Percentiles rank a stretch among this genome's conserved stretches.
These are phyloP conservation scores for Agaricus sinodeliciosus DNA, from an alignment of 768 basidiomycete species.

Conservation along the genomic window DNA sequence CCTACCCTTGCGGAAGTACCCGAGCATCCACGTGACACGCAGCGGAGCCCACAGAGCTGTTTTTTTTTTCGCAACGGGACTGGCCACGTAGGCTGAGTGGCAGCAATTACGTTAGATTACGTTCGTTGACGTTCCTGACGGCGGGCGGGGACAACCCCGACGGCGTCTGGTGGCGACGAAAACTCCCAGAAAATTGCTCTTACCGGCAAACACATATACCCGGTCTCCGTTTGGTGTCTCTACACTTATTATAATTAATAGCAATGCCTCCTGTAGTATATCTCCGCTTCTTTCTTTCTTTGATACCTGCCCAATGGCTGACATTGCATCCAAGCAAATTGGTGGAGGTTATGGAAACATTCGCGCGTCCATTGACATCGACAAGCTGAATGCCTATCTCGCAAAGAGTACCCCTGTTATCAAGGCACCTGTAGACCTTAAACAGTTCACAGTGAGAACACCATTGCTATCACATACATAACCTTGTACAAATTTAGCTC, in stretches of 20 bases:
- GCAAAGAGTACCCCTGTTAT: constrained; percentile 46
- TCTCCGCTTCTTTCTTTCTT: neutral
- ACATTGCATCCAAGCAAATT: constrained; percentile 34
- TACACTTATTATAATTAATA: neutral
- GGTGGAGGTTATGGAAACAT: constrained; percentile 75
- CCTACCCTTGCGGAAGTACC: constrained; percentile 13
- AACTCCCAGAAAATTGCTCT: no score
- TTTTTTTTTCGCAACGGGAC: neutral
- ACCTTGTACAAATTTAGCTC: neutral
- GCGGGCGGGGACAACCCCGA: no score
- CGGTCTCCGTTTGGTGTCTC: neutral
- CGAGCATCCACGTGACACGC: constrained; percentile 18
- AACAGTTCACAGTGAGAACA: constrained; percentile 83
- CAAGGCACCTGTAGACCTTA: constrained; percentile 61
- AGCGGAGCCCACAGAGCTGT: neutral
- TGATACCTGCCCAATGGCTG: constrained; percentile 15
- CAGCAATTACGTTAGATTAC: neutral
- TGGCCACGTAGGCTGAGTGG: neutral
- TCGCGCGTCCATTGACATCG: constrained; percentile 61
- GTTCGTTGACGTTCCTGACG: neutral
- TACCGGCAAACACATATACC: neutral
- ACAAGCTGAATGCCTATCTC: constrained; percentile 62
- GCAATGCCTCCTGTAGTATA: neutral
- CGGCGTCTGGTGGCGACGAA: no score
- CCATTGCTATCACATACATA: neutral